phyloP scores from a whole-genome alignment of 768 basidiomycete species.

The Serendipita sp. region DNA sequence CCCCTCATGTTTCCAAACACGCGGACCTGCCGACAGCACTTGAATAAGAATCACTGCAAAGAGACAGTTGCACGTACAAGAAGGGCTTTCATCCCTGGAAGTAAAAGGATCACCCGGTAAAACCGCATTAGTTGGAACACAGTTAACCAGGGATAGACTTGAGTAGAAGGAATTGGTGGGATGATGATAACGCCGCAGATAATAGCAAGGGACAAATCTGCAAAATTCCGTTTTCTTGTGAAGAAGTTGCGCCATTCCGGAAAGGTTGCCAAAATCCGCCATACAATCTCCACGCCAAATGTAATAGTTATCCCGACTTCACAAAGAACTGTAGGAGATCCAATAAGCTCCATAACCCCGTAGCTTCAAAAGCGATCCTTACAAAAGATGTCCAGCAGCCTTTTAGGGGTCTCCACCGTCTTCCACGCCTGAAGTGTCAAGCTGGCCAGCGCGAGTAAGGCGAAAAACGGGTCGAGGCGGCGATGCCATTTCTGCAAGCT shows the following conservation, averaged over 20 bases:
- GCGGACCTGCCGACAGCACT: conserved; percentile 36
- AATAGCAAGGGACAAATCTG: conserved; percentile 64
- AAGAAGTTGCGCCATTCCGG: conserved; percentile 79
- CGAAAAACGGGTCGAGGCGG: conserved; percentile 35
- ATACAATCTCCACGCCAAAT: conserved; percentile 76
- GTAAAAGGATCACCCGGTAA: conserved; percentile 78
- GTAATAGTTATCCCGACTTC: conserved; percentile 66
- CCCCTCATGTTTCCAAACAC: conserved; percentile 89
- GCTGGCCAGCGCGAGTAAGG: conserved; percentile 53
- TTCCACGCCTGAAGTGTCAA: conserved; percentile 58
- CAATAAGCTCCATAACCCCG: background rate
- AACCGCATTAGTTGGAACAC: conserved; percentile 74
- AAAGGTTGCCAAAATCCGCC: conserved; percentile 51
- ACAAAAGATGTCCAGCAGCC: conserved; percentile 11
- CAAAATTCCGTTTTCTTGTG: conserved; percentile 36
- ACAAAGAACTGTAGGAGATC: conserved; percentile 36
- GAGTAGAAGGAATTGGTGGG: conserved; percentile 48
- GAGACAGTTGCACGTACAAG: conserved; percentile 35
- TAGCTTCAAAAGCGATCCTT: conserved; percentile 22
- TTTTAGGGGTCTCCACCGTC: conserved; percentile 30
- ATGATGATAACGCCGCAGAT: conserved; percentile 69
- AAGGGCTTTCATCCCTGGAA: conserved; percentile 80
- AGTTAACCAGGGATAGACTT: conserved; percentile 76
- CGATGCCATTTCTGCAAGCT: conserved; percentile 25
- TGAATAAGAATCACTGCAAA: background rate